Percentiles rank a stretch among this genome's conserved stretches.
These are phyloP conservation scores for Kodamaea leandrae DNA, from an alignment of 805 yeast species.

Conservation along the genomic window DNA sequence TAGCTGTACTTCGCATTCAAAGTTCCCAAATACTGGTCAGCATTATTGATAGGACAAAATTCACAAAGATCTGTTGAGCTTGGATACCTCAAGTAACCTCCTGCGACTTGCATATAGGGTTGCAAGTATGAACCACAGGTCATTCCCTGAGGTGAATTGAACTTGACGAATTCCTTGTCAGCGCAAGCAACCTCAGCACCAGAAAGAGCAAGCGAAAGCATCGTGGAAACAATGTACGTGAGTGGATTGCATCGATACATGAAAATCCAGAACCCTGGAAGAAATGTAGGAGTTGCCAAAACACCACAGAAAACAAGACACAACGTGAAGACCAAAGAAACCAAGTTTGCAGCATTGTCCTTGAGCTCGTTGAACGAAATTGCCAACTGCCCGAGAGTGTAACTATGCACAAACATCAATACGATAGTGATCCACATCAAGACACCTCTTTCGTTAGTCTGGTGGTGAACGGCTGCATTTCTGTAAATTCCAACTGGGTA, in stretches of 20 bases:
- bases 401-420: conserved; percentile 18
- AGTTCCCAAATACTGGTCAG: conserved; percentile 55
- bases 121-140: conserved; percentile 24
- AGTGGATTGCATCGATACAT: conserved; percentile 29
- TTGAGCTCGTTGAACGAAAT: conserved; percentile 22
- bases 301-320: conserved; percentile 31
- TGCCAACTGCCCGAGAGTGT: conserved; percentile 24
- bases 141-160: conserved; percentile 18
- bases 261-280: conserved; percentile 30
- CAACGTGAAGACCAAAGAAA: conserved; percentile 23
- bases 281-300: conserved; percentile 14
- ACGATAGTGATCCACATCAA: conserved; percentile 33
- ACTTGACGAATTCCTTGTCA: conserved; percentile 16
- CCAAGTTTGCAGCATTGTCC: conserved; percentile 26
- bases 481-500: conserved; percentile 24
- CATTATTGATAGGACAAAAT: conserved; percentile 57
- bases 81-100: conserved; percentile 38
- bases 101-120: conserved; percentile 16
- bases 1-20: conserved; percentile 38
- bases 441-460: conserved; percentile 31
- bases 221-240: conserved; percentile 20
- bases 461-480: conserved; percentile 19
- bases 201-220: conserved; percentile 18
- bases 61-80: conserved; percentile 54
- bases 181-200: conserved; percentile 18